Evolutionary conservation across 2,329 filamentous ascomycete genomes (phyloP).

Genomic region (Clarireedia homoeocarpa): DNA sequence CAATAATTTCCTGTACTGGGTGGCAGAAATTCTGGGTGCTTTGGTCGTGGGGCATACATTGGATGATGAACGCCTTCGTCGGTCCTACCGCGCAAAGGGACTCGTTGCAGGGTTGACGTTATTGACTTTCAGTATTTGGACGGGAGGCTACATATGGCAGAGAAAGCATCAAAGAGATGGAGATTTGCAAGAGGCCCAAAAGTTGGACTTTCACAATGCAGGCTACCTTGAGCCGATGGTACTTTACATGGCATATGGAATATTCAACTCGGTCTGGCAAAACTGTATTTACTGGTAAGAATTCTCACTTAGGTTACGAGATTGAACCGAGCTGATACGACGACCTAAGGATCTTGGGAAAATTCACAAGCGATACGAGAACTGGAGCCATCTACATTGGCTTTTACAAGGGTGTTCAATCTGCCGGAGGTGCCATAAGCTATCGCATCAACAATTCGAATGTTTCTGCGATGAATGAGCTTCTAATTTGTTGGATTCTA

Average conservation of each 20-base stretch:
- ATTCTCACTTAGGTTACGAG: neutral
- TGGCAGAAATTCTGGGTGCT: slow-evolving; percentile 67
- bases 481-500: slow-evolving; percentile 67
- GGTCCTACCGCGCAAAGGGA: slow-evolving; percentile 55
- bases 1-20: slow-evolving; percentile 69
- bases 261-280: slow-evolving; percentile 84
- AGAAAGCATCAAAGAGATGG: slow-evolving; percentile 45
- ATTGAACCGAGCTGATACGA: neutral
- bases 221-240: slow-evolving; percentile 75
- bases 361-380: slow-evolving; percentile 80
- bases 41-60: slow-evolving; percentile 63
- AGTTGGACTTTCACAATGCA: slow-evolving; percentile 54
- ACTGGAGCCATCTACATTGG: slow-evolving; percentile 84
- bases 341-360: slow-evolving; percentile 67
- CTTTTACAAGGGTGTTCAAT: slow-evolving; percentile 82
- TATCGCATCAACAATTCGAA: slow-evolving; percentile 57
- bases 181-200: neutral
- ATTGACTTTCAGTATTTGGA: slow-evolving; percentile 71
- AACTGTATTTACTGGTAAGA: slow-evolving; percentile 75
- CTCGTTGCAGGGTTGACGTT: slow-evolving; percentile 38
- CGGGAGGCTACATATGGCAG: slow-evolving; percentile 73
- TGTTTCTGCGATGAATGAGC: slow-evolving; percentile 60
- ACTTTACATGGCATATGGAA: slow-evolving; percentile 80
- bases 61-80: slow-evolving; percentile 50
- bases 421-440: slow-evolving; percentile 69